Percentiles rank a stretch among this genome's conserved stretches.
Conservation (phyloP, 1,284 basidiomycete genomes). For the Athelia psychrophila region DNA sequence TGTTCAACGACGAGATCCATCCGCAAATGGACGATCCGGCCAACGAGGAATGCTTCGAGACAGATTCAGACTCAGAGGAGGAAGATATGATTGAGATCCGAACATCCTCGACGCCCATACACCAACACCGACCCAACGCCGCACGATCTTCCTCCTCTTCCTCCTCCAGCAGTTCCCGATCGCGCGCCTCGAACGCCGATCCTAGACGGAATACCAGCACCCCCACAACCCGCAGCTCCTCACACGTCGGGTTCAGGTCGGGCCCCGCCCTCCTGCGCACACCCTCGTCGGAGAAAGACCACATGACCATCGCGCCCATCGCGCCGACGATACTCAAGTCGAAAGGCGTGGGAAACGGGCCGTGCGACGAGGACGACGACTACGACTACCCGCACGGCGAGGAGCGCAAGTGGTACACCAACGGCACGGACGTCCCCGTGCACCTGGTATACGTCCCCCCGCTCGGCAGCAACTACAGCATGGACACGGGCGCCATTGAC, state of each 20-base stretch:
- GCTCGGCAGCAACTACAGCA: slow-evolving; percentile 42
- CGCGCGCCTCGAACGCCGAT: slow-evolving; percentile 15
- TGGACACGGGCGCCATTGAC: slow-evolving; percentile 19
- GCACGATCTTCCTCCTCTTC: slow-evolving; percentile 34
- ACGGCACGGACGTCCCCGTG: slow-evolving; percentile 30
- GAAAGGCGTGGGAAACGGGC: slow-evolving; percentile 43
- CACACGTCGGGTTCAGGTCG: slow-evolving; percentile 11
- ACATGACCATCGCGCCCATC: slow-evolving; percentile 91
- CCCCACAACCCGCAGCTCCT: slow-evolving; percentile 7
- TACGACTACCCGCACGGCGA: slow-evolving; percentile 28
- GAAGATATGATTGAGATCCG: slow-evolving; percentile 58
- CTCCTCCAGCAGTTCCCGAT: slow-evolving; percentile 33
- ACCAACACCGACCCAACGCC: slow-evolving; percentile 4
- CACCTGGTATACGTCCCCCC: slow-evolving; percentile 78
- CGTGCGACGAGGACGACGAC: slow-evolving; percentile 1
- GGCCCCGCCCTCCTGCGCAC: slow-evolving; percentile 32
- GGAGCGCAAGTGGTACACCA: background rate
- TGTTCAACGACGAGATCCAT: background rate
- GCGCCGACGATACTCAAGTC: slow-evolving; percentile 94
- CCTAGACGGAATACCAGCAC: slow-evolving; percentile 13
- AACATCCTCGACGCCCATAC: slow-evolving; percentile 10
- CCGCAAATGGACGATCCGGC: slow-evolving; percentile 20
- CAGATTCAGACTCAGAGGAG: slow-evolving; percentile 34
- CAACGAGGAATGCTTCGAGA: slow-evolving; percentile 30
- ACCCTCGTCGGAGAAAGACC: slow-evolving; percentile 45